Evolutionary conservation across 2,329 filamentous ascomycete genomes (phyloP).

Genomic region (Chrysoporthe cubensis): DNA sequence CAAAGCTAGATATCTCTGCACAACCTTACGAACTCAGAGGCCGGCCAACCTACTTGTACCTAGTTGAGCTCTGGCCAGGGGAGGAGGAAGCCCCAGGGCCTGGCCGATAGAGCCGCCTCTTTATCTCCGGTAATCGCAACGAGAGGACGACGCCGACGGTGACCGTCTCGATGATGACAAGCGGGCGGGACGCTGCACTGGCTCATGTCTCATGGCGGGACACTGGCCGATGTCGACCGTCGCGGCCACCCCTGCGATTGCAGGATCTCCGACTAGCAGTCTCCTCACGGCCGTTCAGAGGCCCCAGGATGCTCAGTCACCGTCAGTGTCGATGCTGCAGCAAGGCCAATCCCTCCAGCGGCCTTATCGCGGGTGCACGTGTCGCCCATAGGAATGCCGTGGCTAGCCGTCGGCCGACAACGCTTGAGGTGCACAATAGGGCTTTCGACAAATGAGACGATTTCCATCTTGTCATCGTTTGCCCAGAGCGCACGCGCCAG

Average conservation of each 20-base stretch:
- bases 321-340: slow-evolving; percentile 10
- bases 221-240: slow-evolving; percentile 17
- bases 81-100: background rate
- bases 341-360: slow-evolving; percentile 25
- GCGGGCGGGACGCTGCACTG: background rate
- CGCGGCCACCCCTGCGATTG: slow-evolving; percentile 9
- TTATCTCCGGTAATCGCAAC: slow-evolving; percentile 30
- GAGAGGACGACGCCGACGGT: background rate
- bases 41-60: slow-evolving; percentile 12
- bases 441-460: slow-evolving; percentile 24
- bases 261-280: slow-evolving; percentile 2
- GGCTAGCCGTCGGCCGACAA: slow-evolving; percentile 22
- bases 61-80: background rate
- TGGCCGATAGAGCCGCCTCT: slow-evolving; percentile 11
- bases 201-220: background rate
- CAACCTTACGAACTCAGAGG: background rate
- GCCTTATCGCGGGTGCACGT: slow-evolving; percentile 25
- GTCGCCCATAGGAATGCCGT: slow-evolving; percentile 21
- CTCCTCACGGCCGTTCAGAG: slow-evolving; percentile 16
- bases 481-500: slow-evolving; percentile 15
- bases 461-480: slow-evolving; percentile 13
- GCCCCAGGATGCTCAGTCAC: slow-evolving; percentile 24
- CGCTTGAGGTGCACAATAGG: background rate
- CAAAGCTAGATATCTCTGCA: slow-evolving; percentile 10
- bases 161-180: slow-evolving; percentile 1